These are phyloP conservation scores for Taxawa tesnikishii DNA, from an alignment of 2,329 filamentous ascomycete genomes.

Conservation along the genomic window DNA sequence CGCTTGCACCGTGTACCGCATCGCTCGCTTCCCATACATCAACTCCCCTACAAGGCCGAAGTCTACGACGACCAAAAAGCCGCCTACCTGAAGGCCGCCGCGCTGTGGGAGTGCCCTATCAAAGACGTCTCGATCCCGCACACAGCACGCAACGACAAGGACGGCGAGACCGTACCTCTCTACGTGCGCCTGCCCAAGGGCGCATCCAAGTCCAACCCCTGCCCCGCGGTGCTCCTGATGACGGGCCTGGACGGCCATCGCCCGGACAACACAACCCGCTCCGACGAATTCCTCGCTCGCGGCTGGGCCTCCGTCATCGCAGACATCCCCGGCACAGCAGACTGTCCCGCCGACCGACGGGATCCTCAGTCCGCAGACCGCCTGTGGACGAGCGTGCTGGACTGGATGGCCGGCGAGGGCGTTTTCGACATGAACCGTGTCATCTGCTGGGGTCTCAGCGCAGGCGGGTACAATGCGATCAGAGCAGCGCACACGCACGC, in stretches of 20 bases:
- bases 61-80: conserved; percentile 23
- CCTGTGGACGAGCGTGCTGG: conserved; percentile 49
- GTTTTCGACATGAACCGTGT: conserved; percentile 46
- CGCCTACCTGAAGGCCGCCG: conserved; percentile 22
- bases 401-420: conserved; percentile 42
- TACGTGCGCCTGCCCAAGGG: conserved; percentile 23
- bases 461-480: conserved; percentile 54
- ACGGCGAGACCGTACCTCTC: conserved; percentile 24
- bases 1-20: conserved; percentile 23
- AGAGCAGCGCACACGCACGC: conserved; percentile 57
- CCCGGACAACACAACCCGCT: conserved; percentile 48
- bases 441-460: conserved; percentile 52
- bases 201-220: conserved; percentile 18
- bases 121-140: conserved; percentile 26
- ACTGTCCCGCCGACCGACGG: conserved; percentile 50
- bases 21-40: conserved; percentile 25
- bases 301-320: conserved; percentile 47
- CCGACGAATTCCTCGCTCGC: conserved; percentile 48
- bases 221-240: conserved; percentile 43
- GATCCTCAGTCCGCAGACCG: conserved; percentile 50
- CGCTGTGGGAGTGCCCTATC: conserved; percentile 23
- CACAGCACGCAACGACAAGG: conserved; percentile 19
- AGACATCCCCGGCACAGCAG: conserved; percentile 56
- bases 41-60: conserved; percentile 20
- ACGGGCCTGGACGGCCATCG: conserved; percentile 52